phyloP scores from a whole-genome alignment of 2,329 filamentous ascomycete species.

The Fusarium bactridioides region DNA sequence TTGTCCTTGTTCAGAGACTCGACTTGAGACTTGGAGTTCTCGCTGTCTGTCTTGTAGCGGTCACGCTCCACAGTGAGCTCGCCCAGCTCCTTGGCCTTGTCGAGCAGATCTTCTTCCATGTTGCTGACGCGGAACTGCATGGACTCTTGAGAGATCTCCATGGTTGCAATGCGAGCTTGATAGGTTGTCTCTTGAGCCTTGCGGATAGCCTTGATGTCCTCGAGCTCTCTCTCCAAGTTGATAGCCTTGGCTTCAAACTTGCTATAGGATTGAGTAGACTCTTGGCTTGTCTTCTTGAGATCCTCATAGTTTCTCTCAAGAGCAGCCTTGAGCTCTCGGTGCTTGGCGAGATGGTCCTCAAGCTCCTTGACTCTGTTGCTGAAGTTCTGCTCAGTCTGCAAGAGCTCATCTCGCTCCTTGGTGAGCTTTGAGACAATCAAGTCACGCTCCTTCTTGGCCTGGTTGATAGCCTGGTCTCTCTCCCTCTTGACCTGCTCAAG shows the following conservation, averaged over 20 bases:
- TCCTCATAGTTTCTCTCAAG: slow-evolving; percentile 41
- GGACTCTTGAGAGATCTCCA: slow-evolving; percentile 42
- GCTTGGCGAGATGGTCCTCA: slow-evolving; percentile 37
- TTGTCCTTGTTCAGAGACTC: slow-evolving; percentile 35
- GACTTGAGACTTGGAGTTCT: slow-evolving; percentile 28
- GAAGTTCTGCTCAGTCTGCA: slow-evolving; percentile 31
- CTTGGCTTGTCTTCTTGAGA: slow-evolving; percentile 36
- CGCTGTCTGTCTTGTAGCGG: slow-evolving; percentile 28
- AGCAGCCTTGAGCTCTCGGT: slow-evolving; percentile 37
- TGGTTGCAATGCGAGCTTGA: slow-evolving; percentile 35
- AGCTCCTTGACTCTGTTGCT: slow-evolving; percentile 40
- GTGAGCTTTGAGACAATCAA: slow-evolving; percentile 30
- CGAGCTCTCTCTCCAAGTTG: slow-evolving; percentile 40
- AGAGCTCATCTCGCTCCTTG: slow-evolving; percentile 37
- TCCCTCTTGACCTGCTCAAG: slow-evolving; percentile 31
- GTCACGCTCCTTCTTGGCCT: slow-evolving; percentile 33
- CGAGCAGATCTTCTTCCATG: slow-evolving; percentile 36
- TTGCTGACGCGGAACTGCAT: slow-evolving; percentile 37
- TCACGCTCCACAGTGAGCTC: slow-evolving; percentile 38
- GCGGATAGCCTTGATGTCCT: slow-evolving; percentile 36
- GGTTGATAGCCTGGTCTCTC: slow-evolving; percentile 32
- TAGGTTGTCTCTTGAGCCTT: slow-evolving; percentile 40
- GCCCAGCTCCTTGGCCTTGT: slow-evolving; percentile 37
- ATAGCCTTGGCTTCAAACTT: slow-evolving; percentile 38
- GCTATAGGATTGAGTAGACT: slow-evolving; percentile 10